These are phyloP conservation scores for Lentinula aciculospora DNA, from an alignment of 768 basidiomycete genomes.

Conservation along the genomic window DNA sequence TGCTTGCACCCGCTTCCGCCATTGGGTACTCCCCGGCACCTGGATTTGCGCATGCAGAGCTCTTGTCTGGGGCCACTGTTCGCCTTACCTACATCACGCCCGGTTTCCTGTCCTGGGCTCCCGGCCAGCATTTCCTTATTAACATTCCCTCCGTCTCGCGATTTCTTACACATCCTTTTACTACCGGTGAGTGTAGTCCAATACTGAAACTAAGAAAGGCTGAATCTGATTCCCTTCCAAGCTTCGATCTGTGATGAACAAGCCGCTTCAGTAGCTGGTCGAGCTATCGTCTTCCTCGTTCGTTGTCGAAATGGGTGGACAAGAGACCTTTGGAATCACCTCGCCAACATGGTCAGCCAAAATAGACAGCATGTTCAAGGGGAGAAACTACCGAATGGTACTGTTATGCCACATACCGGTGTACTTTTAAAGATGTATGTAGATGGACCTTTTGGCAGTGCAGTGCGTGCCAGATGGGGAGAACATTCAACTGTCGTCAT, in stretches of 20 bases:
- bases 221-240: slow-evolving; percentile 17
- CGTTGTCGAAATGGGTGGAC: slow-evolving; percentile 72
- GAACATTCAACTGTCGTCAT: slow-evolving; percentile 54
- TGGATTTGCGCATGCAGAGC: slow-evolving; percentile 63
- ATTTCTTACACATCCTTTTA: slow-evolving; percentile 69
- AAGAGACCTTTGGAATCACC: slow-evolving; percentile 53
- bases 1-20: slow-evolving; percentile 2
- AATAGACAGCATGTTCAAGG: slow-evolving; percentile 20
- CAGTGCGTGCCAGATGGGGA: slow-evolving; percentile 53
- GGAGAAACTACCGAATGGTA: slow-evolving; percentile 24
- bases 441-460: slow-evolving; percentile 68
- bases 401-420: slow-evolving; percentile 34
- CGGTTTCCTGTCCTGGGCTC: slow-evolving; percentile 56
- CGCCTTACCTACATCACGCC: slow-evolving; percentile 61
- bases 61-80: slow-evolving; percentile 65
- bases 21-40: slow-evolving; percentile 44
- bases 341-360: slow-evolving; percentile 28
- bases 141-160: slow-evolving; percentile 58
- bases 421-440: slow-evolving; percentile 51
- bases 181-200: slow-evolving; percentile 17
- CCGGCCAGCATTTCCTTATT: slow-evolving; percentile 77
- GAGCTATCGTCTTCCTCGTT: slow-evolving; percentile 59
- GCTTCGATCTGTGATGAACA: slow-evolving; percentile 52
- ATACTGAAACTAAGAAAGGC: background rate
- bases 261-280: slow-evolving; percentile 37